Conservation (phyloP, 306 rosid species). For the Trifolium subterraneum region DNA sequence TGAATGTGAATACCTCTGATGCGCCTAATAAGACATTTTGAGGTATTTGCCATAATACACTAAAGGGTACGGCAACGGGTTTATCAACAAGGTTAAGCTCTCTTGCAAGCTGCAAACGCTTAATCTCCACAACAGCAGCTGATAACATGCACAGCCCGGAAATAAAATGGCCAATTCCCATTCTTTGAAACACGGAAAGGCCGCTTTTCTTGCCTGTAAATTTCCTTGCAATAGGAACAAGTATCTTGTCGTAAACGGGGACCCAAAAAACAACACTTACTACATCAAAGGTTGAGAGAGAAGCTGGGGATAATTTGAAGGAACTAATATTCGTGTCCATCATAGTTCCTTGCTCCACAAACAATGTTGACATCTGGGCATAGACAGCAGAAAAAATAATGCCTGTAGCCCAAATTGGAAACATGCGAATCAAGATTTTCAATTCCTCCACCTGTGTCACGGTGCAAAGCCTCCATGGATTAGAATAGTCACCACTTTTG, state of each 20-base stretch:
- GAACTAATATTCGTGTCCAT: slow-evolving; percentile 80
- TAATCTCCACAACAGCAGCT: slow-evolving; percentile 80
- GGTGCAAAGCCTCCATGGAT: slow-evolving; percentile 89
- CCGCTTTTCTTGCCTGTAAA: slow-evolving; percentile 78
- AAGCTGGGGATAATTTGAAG: slow-evolving; percentile 82
- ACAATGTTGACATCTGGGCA: slow-evolving; percentile 93
- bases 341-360: slow-evolving; percentile 88
- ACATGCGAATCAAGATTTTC: slow-evolving; percentile 82
- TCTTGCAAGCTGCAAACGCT: slow-evolving; percentile 62
- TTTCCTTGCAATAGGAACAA: slow-evolving; percentile 77
- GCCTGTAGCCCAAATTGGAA: slow-evolving; percentile 90
- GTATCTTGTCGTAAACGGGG: slow-evolving; percentile 73
- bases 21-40: slow-evolving; percentile 84
- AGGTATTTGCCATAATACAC: slow-evolving; percentile 83
- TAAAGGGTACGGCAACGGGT: slow-evolving; percentile 68
- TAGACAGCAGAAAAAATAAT: slow-evolving; percentile 81
- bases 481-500: slow-evolving; percentile 53
- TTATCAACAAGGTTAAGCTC: slow-evolving; percentile 68
- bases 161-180: slow-evolving; percentile 79
- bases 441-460: slow-evolving; percentile 94
- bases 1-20: slow-evolving; percentile 72
- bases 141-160: slow-evolving; percentile 82
- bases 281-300: slow-evolving; percentile 75
- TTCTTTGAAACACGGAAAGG: slow-evolving; percentile 73
- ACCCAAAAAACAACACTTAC: slow-evolving; percentile 87